Evolutionary conservation across 2,329 filamentous ascomycete genomes (phyloP).

Genomic region (Zymoseptoria brevis): DNA sequence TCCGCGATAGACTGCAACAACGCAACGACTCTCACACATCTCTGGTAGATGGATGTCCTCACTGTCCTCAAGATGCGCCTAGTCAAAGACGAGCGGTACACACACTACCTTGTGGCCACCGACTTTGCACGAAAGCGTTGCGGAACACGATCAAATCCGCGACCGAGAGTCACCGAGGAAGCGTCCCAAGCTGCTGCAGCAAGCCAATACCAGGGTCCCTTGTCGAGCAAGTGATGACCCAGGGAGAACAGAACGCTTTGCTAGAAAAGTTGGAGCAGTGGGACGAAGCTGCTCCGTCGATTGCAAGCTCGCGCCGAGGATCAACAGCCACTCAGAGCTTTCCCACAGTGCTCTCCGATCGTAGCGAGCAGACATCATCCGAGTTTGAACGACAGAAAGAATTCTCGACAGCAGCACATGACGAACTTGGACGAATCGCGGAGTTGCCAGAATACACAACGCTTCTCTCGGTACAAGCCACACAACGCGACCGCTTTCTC

Average conservation of each 20-base stretch:
- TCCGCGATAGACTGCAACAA: conserved; percentile 24
- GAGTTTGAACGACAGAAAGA: conserved; percentile 6
- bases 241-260: conserved; percentile 32
- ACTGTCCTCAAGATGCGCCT: conserved; percentile 23
- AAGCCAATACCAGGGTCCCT: conserved; percentile 33
- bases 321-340: conserved; percentile 9
- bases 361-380: neutral
- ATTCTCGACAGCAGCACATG: conserved; percentile 7
- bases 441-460: conserved; percentile 22
- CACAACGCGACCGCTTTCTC: conserved; percentile 26
- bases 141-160: conserved; percentile 31
- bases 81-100: conserved; percentile 24
- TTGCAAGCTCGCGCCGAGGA: conserved; percentile 10
- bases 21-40: conserved; percentile 21
- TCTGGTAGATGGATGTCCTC: conserved; percentile 23
- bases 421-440: conserved; percentile 16
- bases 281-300: conserved; percentile 22
- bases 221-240: conserved; percentile 33
- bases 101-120: conserved; percentile 29
- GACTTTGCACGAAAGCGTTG: conserved; percentile 28
- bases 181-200: conserved; percentile 35
- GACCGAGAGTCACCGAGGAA: conserved; percentile 22
- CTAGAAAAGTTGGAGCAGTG: conserved; percentile 26
- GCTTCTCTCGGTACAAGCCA: conserved; percentile 21
- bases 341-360: neutral